These are phyloP conservation scores for Saccharata proteae DNA, from an alignment of 2,329 filamentous ascomycete genomes.

Conservation along the genomic window DNA sequence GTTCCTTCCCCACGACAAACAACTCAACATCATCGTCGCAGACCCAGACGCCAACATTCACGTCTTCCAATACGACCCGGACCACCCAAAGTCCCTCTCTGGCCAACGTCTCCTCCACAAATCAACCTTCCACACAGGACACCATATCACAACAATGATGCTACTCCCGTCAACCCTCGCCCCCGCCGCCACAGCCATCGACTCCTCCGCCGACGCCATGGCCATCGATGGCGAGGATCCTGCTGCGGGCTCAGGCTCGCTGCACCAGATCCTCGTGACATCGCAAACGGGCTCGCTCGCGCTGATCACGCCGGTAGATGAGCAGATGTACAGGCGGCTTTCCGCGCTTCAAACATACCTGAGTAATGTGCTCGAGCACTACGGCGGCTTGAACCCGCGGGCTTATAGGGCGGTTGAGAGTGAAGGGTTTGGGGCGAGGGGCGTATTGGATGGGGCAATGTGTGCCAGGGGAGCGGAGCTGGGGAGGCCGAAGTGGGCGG, in stretches of 20 bases:
- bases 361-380: constrained; percentile 59
- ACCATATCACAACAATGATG: constrained; percentile 61
- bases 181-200: constrained; percentile 24
- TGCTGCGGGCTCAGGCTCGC: constrained; percentile 16
- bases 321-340: constrained; percentile 72
- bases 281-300: constrained; percentile 65
- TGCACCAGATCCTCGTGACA: constrained; percentile 53
- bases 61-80: constrained; percentile 85
- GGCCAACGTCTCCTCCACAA: constrained; percentile 79
- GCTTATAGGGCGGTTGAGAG: constrained; percentile 53
- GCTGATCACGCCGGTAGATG: constrained; percentile 63
- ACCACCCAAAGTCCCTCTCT: constrained; percentile 85
- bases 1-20: constrained; percentile 74
- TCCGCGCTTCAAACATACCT: constrained; percentile 72
- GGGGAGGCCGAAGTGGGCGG: constrained; percentile 55
- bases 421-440: constrained; percentile 41
- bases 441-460: constrained; percentile 59
- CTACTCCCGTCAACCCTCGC: constrained; percentile 58
- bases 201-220: constrained; percentile 25
- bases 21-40: constrained; percentile 69
- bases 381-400: constrained; percentile 72
- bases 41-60: constrained; percentile 82
- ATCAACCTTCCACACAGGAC: constrained; percentile 77
- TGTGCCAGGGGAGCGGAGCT: constrained; percentile 66
- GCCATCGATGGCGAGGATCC: constrained; percentile 17